Evolutionary conservation across 106 monocot genomes (phyloP), one percentile per base, ranked within the genome.

Genomic region (Allium sativum): DNA sequence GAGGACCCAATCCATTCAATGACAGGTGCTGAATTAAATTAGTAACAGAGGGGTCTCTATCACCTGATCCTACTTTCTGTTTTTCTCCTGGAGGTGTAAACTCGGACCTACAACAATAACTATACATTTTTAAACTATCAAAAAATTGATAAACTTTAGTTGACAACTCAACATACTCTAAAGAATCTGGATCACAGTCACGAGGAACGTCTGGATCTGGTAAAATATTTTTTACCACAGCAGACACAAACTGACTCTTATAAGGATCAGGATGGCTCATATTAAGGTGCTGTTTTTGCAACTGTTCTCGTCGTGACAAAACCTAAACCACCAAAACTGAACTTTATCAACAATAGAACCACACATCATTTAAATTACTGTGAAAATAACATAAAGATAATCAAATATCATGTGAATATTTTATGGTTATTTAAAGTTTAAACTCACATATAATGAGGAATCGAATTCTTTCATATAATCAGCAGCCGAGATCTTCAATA

Each of bases 391-490:
- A 48, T 31, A 14, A 67, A 13, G 51, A 42, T 61, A 20, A 22
- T 31, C 44, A 61, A 21, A 22, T 7, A 21, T 16, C 12, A 57
- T 17, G 42, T 55, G 6, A 13, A 44, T 44, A 7, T 20, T 20
- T 44, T 19, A 63, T 20, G 9, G 12, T 55, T 41, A 10, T 21
- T 21, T 9, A 52, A 22, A 50, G 7, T 52, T 46, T 12, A 64
- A 19, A 89, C 78, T 84, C 64, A 93, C 93, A 72, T 78, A 68
- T 44, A 70, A 72, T 65, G 84, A 82, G 10, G 77, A 60, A 73
- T 90, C 84, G 76, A 90, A 96, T 45, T 76, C 82, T 62, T 90
- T 80, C 44, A 80, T 79, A 69, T 73, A 96, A 61, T 90, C 84
- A 21, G 59, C 76, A 70, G 76, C 72, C 53, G 90, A 76, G 55